Conservation (phyloP, 1,284 basidiomycete species). For the Takashimella koratensis region DNA sequence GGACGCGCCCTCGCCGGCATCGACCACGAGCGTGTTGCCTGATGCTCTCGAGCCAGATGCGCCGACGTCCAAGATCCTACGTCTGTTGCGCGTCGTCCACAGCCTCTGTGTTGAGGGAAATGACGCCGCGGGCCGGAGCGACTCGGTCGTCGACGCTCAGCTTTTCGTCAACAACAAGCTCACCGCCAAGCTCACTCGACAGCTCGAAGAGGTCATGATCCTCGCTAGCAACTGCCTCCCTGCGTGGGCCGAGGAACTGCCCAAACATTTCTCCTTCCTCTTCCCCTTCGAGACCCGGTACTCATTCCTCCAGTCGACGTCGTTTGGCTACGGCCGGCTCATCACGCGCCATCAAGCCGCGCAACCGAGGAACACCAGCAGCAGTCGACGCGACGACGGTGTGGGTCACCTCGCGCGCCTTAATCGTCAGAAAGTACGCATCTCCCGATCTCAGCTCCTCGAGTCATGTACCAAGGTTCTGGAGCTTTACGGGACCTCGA, state of each 20-base stretch:
- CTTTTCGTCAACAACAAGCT: slow-evolving; percentile 97
- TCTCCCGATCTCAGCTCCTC: slow-evolving; percentile 87
- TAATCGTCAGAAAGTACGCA: slow-evolving; percentile 93
- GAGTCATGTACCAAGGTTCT: slow-evolving; percentile 98
- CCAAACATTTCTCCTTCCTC: slow-evolving; percentile 92
- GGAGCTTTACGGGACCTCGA: slow-evolving; percentile 85
- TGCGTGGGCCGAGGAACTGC: slow-evolving; percentile 92
- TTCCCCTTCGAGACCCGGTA: slow-evolving; percentile 98
- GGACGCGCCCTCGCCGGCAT: slow-evolving; percentile 40
- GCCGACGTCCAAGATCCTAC: slow-evolving; percentile 83
- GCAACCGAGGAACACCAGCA: slow-evolving; percentile 62
- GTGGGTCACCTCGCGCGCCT: slow-evolving; percentile 87
- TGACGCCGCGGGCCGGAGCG: slow-evolving; percentile 16
- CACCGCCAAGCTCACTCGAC: slow-evolving; percentile 94
- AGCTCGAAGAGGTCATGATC: slow-evolving; percentile 97
- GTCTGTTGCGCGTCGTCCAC: slow-evolving; percentile 81
- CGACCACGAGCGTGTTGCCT: slow-evolving; percentile 46
- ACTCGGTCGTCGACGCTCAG: slow-evolving; percentile 59
- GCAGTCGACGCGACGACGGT: slow-evolving; percentile 76
- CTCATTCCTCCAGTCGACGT: slow-evolving; percentile 93
- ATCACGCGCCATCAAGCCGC: slow-evolving; percentile 87
- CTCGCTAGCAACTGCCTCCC: slow-evolving; percentile 94
- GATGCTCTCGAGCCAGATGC: slow-evolving; percentile 79
- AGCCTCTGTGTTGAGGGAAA: slow-evolving; percentile 61
- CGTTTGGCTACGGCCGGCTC: slow-evolving; percentile 92